A percentile compares a stretch with the other conserved stretches of the same genome.
These are phyloP conservation scores for Vanrija sp. DNA, from an alignment of 1,284 basidiomycete genomes.

Conservation along the genomic window DNA sequence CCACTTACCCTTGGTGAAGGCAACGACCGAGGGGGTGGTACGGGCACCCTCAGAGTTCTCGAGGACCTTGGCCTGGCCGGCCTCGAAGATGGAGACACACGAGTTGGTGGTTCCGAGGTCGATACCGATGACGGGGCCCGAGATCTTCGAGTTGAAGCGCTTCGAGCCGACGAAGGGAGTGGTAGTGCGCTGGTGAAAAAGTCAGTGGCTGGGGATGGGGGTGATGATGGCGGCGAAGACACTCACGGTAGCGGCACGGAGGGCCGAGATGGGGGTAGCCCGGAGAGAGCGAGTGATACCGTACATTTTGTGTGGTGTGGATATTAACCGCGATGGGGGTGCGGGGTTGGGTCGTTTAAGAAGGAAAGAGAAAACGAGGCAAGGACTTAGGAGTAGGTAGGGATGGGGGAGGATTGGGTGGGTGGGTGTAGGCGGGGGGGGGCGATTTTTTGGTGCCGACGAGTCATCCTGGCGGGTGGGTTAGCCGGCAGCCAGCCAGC, in stretches of 20 bases:
- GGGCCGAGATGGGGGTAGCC: slow-evolving; percentile 17
- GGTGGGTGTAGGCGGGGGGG: not conserved
- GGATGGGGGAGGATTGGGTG: not conserved
- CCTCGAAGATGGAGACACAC: slow-evolving; percentile 94
- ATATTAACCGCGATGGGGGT: not conserved
- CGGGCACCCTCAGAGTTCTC: slow-evolving; percentile 97
- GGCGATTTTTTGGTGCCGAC: slow-evolving; percentile 6
- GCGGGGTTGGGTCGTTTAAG: not conserved
- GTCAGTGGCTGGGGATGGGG: not conserved
- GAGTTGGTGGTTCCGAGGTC: slow-evolving; percentile 64
- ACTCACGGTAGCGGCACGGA: slow-evolving; percentile 27
- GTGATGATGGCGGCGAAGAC: not conserved
- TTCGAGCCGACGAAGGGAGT: slow-evolving; percentile 36
- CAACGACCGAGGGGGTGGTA: slow-evolving; percentile 96
- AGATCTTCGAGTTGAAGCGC: slow-evolving; percentile 52
- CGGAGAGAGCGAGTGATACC: slow-evolving; percentile 38
- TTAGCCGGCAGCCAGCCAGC: too few species aligned
- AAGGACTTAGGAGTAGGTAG: slow-evolving; percentile 1
- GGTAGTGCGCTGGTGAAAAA: slow-evolving; percentile 26
- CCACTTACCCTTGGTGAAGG: slow-evolving; percentile 78
- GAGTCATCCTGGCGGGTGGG: too few species aligned
- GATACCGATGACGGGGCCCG: slow-evolving; percentile 54
- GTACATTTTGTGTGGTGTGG: slow-evolving; percentile 28
- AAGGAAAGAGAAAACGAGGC: slow-evolving; percentile 1
- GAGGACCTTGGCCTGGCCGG: slow-evolving; percentile 87